Base-by-base conservation (phyloP, 768 basidiomycete genomes). In the Lactarius quietus region DNA sequence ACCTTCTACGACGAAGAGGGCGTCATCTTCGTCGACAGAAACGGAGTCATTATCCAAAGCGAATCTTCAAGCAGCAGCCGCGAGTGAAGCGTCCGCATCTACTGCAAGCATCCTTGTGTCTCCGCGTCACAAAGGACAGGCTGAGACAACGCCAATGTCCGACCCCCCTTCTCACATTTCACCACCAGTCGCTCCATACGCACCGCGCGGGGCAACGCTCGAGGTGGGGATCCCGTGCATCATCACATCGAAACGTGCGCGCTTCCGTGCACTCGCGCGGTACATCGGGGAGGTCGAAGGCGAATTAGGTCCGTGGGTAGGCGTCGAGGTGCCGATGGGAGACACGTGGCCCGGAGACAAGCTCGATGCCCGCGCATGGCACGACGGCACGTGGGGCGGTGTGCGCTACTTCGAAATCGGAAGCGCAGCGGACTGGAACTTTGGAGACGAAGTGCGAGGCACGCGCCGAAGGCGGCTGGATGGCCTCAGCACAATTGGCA, bases 201-300 rank as follows among this genome's bases (percentile, higher is more conserved):
- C 73, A 6, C 84, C 85, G 14, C 78, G 78, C 23, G 92, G 93
- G 1, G 86, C 87, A 3, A 90, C 86, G 14, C 83, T 95, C 39
- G 88, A 91, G 39, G 86, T 94, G 31, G 93, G 93, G 10, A 95
- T 95, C 38, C 92, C 93, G 0, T 95, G 93, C 77, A 93, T 95
- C 73, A 89, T 95, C 68, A 84, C 90, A 3, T 89, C 87, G 48
- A 90, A 91, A 73, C 83, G 89, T 41, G 87, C 88, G 67, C 84
- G 92, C 10, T 93, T 95, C 82, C 87, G 89, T 57, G 93, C 93
- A 1, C 89, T 86, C 71, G 93, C 92, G 26, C 79, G 93, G 6
- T 95, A 95, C 73, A 93, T 95, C 59, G 93, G 90, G 7, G 91
- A 93, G 72, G 86, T 95, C 2, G 81, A 84, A 57, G 93, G 93